These are phyloP conservation scores for Sorghum bicolor DNA, from an alignment of 176 grass and related monocot species.

Conservation along the genomic window DNA sequence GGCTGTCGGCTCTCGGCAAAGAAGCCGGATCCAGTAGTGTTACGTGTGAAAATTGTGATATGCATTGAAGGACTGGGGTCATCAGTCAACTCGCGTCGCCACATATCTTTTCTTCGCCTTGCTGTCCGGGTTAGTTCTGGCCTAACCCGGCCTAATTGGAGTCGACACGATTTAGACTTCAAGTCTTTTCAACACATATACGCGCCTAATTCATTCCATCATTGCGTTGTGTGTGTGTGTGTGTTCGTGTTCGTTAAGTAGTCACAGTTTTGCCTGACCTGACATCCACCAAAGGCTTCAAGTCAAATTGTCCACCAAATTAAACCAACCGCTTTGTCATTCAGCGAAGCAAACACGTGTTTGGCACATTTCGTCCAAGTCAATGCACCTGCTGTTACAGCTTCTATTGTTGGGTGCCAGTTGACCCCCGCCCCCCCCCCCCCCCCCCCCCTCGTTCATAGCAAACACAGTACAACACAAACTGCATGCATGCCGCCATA, in stretches of 20 bases:
- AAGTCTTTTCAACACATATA: background rate
- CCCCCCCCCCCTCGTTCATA: background rate
- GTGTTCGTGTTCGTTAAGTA: background rate
- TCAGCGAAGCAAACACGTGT: background rate
- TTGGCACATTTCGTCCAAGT: background rate
- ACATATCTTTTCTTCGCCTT: background rate
- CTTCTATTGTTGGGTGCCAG: background rate
- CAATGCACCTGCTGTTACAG: background rate
- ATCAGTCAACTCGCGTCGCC: background rate
- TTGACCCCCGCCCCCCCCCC: background rate
- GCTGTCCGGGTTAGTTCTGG: background rate
- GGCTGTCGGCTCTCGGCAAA: no score
- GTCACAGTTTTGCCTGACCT: background rate
- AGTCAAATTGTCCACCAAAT: background rate
- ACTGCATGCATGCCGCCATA: background rate
- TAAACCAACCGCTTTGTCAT: background rate
- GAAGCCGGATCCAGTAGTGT: no score
- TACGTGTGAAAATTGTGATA: background rate
- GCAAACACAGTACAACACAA: background rate
- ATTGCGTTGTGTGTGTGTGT: background rate
- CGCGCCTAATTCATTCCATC: constrained; percentile 9
- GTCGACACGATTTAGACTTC: background rate
- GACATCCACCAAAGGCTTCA: background rate
- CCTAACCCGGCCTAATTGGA: constrained; percentile 6
- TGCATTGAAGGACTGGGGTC: background rate